Base-by-base conservation (phyloP, 805 yeast species). In the Scheffersomyces coipomensis region DNA sequence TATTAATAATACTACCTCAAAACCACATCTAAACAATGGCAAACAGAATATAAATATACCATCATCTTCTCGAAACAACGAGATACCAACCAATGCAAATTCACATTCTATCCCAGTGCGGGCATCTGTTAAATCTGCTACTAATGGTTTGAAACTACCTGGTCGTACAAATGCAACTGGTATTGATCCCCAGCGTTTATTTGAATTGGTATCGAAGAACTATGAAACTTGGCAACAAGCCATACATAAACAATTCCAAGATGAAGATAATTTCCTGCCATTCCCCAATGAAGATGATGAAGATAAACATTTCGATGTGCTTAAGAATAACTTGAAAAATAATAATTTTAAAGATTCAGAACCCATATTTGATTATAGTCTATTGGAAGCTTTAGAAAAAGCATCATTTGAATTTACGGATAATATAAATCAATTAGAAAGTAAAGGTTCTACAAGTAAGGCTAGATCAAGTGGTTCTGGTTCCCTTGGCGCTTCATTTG, bases 211-310 rank as follows among this genome's bases (percentile, higher is more conserved):
- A 13, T 49, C 65, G 6, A 62, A 61, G 42, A 64, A 63, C 49
- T 68, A 68, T 40, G 66, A 65, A 24, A 48, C 56, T 10, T 68
- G 73, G 73, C 68, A 55, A 52, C 57, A 59, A 21, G 58, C 56
- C 24, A 52, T 63, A 46, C 55, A 52, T 38, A 49, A 48, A 27
- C 60, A 52, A 37, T 52, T 52, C 24, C 50, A 48, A 22, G 56
- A 52, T 16, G 58, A 52, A 19, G 62, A 52, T 13, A 40, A 49
- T 29, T 61, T 45, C 34, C 57, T 51, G 55, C 66, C 67, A 8
- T 58, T 61, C 32, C 66, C 66, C 7, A 38, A 38, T 4, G 64
- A 54, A 27, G 10, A n/a, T 6, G 44, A 35, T 15, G 19, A 27
- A 19, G 17, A 21, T 6, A 30, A 19, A n/a, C n/a, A 12, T 5